These are phyloP conservation scores for Penicillium sp. DNA, from an alignment of 2,329 filamentous ascomycete species.

Conservation along the genomic window DNA sequence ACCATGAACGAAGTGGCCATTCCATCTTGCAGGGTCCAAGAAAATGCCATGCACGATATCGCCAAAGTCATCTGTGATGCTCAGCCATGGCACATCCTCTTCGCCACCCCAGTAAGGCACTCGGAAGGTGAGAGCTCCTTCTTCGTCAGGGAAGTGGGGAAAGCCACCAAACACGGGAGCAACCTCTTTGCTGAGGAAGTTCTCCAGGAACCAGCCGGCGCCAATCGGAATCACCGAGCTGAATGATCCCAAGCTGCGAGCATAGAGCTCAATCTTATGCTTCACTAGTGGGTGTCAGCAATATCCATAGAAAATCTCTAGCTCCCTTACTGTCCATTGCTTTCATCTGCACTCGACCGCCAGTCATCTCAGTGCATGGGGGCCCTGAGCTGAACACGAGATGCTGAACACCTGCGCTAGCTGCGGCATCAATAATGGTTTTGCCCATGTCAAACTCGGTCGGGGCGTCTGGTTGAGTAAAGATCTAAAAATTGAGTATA, in stretches of 20 bases:
- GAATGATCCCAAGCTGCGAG: constrained; percentile 30
- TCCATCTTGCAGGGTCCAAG: constrained; percentile 28
- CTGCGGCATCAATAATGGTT: background rate
- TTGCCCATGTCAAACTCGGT: background rate
- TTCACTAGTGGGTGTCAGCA: constrained; percentile 22
- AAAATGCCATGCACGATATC: constrained; percentile 46
- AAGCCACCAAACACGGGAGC: constrained; percentile 41
- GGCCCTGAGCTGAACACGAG: constrained; percentile 36
- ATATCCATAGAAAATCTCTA: no score
- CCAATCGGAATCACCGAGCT: constrained; percentile 34
- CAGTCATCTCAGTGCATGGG: constrained; percentile 30
- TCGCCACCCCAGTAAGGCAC: constrained; percentile 40
- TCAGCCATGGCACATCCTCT: constrained; percentile 37
- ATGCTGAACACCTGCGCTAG: constrained; percentile 26
- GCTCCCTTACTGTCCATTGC: no score
- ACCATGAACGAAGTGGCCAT: constrained; percentile 1
- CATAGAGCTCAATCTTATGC: constrained; percentile 37
- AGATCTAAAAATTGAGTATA: no score
- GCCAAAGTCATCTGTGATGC: constrained; percentile 41
- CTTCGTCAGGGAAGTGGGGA: constrained; percentile 32
- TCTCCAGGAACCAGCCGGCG: constrained; percentile 43
- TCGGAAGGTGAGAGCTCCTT: constrained; percentile 35
- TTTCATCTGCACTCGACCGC: constrained; percentile 27
- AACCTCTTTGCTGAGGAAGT: constrained; percentile 35
- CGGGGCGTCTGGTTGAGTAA: background rate